phyloP scores from a whole-genome alignment of 208 protist species.

The Leishmania amazonensis region DNA sequence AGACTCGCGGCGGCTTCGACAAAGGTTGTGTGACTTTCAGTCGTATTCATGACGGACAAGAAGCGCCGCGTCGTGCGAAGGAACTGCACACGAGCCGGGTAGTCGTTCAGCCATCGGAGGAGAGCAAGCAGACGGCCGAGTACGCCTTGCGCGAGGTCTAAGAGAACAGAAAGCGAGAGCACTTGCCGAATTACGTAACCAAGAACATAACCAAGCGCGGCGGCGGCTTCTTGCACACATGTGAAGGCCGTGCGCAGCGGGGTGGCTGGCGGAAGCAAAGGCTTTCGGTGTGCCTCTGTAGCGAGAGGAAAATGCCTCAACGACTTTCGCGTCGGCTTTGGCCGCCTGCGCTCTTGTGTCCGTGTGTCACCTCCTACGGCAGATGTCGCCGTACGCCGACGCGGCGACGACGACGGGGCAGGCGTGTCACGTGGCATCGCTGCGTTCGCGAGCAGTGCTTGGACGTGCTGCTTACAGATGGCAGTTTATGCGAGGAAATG shows the following conservation, averaged over 20 bases:
- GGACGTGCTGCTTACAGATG: not conserved
- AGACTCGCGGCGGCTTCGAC: conserved; percentile 32
- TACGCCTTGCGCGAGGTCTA: not conserved
- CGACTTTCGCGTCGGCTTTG: not conserved
- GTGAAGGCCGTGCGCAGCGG: not conserved
- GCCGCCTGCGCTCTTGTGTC: not conserved
- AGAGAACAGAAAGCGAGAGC: conserved; percentile 3
- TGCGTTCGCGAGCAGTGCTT: not conserved
- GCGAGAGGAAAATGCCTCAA: not conserved
- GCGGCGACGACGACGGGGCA: not conserved
- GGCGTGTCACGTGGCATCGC: not conserved
- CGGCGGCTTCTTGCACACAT: not conserved
- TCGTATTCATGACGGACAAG: conserved; percentile 59
- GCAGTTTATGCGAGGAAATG: not conserved
- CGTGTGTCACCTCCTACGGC: not conserved
- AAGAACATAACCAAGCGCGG: not conserved
- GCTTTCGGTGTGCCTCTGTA: not conserved
- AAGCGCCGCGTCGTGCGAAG: conserved; percentile 47
- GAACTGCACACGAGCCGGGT: conserved; percentile 36
- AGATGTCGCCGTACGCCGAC: not conserved
- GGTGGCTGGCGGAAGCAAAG: not conserved
- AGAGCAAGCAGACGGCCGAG: conserved; percentile 11
- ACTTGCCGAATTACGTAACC: not conserved
- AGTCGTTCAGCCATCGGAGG: conserved; percentile 33
- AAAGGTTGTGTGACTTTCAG: conserved; percentile 49